Evolutionary conservation across 352 stramenopile genomes (phyloP).

Genomic region (Aphanomyces cochlioides): DNA sequence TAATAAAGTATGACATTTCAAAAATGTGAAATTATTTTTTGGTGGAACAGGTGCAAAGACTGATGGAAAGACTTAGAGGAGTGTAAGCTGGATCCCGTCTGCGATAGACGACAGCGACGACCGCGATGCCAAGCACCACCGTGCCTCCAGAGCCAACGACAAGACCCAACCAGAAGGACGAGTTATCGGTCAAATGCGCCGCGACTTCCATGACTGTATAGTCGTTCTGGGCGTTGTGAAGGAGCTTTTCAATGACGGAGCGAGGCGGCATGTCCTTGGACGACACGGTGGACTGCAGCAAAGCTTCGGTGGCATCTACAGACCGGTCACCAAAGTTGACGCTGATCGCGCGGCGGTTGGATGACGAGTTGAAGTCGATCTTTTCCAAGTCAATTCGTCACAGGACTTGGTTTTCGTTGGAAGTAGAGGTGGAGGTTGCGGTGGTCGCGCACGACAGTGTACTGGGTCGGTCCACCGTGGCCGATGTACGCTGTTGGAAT

Average conservation of each 20-base stretch:
- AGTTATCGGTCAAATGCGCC: background rate
- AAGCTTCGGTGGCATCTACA: conserved; percentile 47
- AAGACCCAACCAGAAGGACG: background rate
- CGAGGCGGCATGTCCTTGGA: conserved; percentile 63
- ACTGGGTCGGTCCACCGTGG: conserved; percentile 53
- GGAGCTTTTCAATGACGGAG: conserved; percentile 35
- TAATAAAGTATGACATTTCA: background rate
- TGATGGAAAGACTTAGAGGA: background rate
- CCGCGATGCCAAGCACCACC: background rate
- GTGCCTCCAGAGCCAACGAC: background rate
- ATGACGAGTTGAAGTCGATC: conserved; percentile 45
- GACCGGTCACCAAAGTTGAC: conserved; percentile 66
- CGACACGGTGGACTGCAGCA: conserved; percentile 40
- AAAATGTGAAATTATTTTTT: background rate
- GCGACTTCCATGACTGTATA: too few relatives aligned
- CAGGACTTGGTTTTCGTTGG: conserved; percentile 62
- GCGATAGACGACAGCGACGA: background rate
- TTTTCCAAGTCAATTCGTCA: conserved; percentile 52
- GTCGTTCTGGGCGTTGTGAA: background rate
- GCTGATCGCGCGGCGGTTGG: conserved; percentile 48
- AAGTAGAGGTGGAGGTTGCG: conserved; percentile 55
- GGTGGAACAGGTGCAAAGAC: background rate
- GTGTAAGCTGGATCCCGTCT: background rate
- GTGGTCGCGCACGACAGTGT: conserved; percentile 65
- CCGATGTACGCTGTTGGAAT: conserved; percentile 34